Evolutionary conservation across 129 eudicot genomes (phyloP), one percentile per base, ranked within the genome.

Genomic region (Lonicera japonica): DNA sequence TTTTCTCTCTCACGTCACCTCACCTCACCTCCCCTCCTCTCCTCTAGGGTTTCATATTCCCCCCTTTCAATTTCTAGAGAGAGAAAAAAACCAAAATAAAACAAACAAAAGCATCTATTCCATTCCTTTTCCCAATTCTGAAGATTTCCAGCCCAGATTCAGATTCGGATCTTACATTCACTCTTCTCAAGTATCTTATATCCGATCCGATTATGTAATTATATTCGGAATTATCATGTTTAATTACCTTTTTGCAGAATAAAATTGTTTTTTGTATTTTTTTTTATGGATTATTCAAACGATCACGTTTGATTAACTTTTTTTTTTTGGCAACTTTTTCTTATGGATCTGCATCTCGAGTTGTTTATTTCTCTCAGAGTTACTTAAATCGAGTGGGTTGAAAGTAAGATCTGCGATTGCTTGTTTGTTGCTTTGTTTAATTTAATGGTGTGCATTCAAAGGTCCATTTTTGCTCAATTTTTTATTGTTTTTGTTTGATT

Each of bases 41-140:
- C 6, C 73, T 59, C 73, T 76, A 76, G 81, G 80, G 76, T 76
- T 75, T 54, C 76, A 52, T 68, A 70, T 60, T 61, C 65, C 24
- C 21, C 43, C 5, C 6, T 23, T 40, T 36, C 64, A 29, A 25
- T 45, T 56, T 15, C 36, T 21, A 36, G 53, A n/a, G 29, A 67
- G 71, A 67, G 72, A 67, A 12, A 53, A 47, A 14, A 3, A 66
- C 8, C 36, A 1, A n/a, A n/a, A 19, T 23, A 48, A 4, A n/a
- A n/a, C 14, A 2, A 13, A 23, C 13, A 0, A 58, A 59, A 54
- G 17, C 2, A 21, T 9, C 13, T 19, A 14, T 21, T 0, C 12
- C 15, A 23, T 54, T 14, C 15, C 54, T 21, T 53, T 29, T 50
- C n/a, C 11, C 56, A 15, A 10, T 29, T 11, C 19, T 18, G 15